These are phyloP conservation scores for Blastobotrys ciferrii DNA, from an alignment of 1,139 yeast species.

Conservation along the genomic window DNA sequence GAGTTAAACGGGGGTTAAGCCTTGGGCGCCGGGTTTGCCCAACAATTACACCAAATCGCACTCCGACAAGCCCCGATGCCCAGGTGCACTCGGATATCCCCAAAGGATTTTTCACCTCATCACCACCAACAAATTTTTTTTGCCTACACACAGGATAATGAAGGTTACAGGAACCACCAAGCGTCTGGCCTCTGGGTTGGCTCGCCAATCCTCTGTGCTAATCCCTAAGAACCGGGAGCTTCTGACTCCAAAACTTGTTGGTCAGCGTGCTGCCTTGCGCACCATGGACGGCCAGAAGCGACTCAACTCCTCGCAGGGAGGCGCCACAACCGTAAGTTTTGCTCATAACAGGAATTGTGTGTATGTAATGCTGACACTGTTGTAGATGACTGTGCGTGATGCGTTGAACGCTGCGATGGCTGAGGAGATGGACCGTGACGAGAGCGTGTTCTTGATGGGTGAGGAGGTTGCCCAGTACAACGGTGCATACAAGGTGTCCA, in stretches of 20 bases:
- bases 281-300: conserved; percentile 29
- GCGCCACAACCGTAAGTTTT: conserved; percentile 33
- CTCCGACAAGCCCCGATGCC: not conserved
- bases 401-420: conserved; percentile 94
- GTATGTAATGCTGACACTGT: not conserved
- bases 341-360: not conserved
- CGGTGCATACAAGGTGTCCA: conserved; percentile 97
- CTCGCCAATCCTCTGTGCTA: conserved; percentile 10
- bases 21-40: not conserved
- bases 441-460: conserved; percentile 91
- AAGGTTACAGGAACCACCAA: conserved; percentile 16
- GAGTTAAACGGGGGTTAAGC: too few relatives aligned
- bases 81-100: conserved; percentile 6
- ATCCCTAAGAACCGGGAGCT: conserved; percentile 19
- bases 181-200: conserved; percentile 18
- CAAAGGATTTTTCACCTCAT: not conserved
- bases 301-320: conserved; percentile 31
- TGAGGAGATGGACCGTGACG: conserved; percentile 96
- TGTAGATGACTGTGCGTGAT: conserved; percentile 82
- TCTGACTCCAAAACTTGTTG: conserved; percentile 23
- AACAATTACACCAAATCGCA: not conserved
- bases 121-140: conserved; percentile 6
- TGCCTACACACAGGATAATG: conserved; percentile 13
- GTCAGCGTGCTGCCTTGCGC: conserved; percentile 32
- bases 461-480: conserved; percentile 99